Evolutionary conservation across 768 basidiomycete species (phyloP).

Genomic region (Naganishia friedmannii): DNA sequence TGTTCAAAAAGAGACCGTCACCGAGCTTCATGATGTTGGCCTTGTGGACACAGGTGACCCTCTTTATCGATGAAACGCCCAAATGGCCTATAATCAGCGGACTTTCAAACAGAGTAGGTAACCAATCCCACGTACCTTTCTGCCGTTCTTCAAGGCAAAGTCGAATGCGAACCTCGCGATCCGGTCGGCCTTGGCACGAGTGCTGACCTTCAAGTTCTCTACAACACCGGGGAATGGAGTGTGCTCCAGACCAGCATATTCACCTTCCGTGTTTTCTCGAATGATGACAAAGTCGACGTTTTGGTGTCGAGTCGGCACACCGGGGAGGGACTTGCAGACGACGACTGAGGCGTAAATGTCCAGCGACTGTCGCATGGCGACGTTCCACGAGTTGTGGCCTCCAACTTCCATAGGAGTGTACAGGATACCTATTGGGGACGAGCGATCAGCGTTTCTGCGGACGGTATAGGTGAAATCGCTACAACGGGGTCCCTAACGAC

Average conservation of each 20-base stretch:
- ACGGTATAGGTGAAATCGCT: background rate
- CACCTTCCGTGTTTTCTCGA: conserved; percentile 99
- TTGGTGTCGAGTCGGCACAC: conserved; percentile 89
- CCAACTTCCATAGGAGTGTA: conserved; percentile 96
- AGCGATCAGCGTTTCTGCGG: background rate
- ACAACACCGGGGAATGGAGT: conserved; percentile 92
- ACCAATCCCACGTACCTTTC: conserved; percentile 59
- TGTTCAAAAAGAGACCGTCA: conserved; percentile 97
- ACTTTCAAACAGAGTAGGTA: background rate
- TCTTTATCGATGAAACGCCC: conserved; percentile 46
- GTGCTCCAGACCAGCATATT: conserved; percentile 98
- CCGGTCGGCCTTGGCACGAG: conserved; percentile 89
- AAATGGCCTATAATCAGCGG: background rate
- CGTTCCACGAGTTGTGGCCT: conserved; percentile 99
- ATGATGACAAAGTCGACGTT: conserved; percentile 99
- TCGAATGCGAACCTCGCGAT: conserved; percentile 97
- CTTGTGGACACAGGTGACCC: conserved; percentile 99
- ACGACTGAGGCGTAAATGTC: conserved; percentile 99
- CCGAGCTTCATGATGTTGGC: conserved; percentile 99
- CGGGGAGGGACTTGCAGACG: conserved; percentile 94
- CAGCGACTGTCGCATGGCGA: conserved; percentile 96
- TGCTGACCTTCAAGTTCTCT: conserved; percentile 95
- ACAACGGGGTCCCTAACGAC: background rate
- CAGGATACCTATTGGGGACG: conserved; percentile 72
- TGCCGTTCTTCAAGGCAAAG: conserved; percentile 95